These are phyloP conservation scores for Camellia sinensis DNA, from an alignment of 148 eudicot genomes.

Conservation along the genomic window DNA sequence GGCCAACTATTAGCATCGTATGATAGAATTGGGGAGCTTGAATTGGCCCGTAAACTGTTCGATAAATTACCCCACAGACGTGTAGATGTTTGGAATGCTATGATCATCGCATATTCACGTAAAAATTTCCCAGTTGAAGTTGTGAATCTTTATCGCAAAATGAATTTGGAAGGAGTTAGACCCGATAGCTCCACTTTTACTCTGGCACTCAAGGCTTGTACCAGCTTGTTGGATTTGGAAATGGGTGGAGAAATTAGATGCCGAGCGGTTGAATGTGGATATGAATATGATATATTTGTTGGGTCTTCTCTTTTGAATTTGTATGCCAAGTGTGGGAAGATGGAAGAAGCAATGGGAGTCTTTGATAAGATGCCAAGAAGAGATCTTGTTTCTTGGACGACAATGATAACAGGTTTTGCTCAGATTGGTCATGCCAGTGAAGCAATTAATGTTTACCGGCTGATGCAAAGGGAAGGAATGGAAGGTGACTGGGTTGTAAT, in stretches of 20 bases:
- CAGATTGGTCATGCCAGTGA: slow-evolving; percentile 46
- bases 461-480: slow-evolving; percentile 45
- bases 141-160: slow-evolving; percentile 32
- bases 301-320: slow-evolving; percentile 59
- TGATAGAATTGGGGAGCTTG: slow-evolving; percentile 39
- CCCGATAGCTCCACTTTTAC: slow-evolving; percentile 87
- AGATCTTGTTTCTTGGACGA: slow-evolving; percentile 66
- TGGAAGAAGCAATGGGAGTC: slow-evolving; percentile 51
- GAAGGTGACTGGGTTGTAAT: slow-evolving; percentile 64
- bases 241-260: slow-evolving; percentile 52
- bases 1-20: slow-evolving; percentile 53
- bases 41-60: slow-evolving; percentile 54
- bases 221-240: slow-evolving; percentile 47
- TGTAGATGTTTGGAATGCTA: slow-evolving; percentile 65
- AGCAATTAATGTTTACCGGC: slow-evolving; percentile 39
- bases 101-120: slow-evolving; percentile 53
- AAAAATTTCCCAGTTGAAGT: slow-evolving; percentile 36
- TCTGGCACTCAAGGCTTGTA: slow-evolving; percentile 63
- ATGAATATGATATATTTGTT: slow-evolving; percentile 62
- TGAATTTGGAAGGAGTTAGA: slow-evolving; percentile 45
- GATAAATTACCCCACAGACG: slow-evolving; percentile 54
- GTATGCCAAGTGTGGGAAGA: slow-evolving; percentile 57
- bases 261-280: slow-evolving; percentile 50
- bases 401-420: slow-evolving; percentile 59
- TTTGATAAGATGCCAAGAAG: slow-evolving; percentile 52